Conservation (phyloP, 139 green algal species). For the Mesotaenium endlicherianum region DNA sequence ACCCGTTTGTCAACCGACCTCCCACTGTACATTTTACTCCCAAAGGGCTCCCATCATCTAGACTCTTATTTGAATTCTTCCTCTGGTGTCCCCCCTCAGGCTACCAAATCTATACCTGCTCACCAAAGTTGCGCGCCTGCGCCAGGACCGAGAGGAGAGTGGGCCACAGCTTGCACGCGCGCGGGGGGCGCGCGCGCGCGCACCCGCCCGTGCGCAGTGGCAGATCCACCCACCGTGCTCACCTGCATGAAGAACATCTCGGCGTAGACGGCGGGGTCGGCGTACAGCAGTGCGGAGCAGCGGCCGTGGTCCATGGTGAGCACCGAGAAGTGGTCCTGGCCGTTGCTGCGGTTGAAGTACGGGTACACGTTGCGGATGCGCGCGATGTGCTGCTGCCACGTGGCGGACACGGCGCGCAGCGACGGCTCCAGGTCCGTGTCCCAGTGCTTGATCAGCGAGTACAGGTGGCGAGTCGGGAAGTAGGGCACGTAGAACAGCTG, state of each 20-base stretch:
- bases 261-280: not conserved
- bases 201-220: too few species aligned
- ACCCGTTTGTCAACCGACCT: too few species aligned
- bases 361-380: not conserved
- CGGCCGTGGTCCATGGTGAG: slow-evolving; percentile 15
- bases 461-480: slow-evolving; percentile 27
- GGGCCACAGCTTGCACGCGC: too few species aligned
- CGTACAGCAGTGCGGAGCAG: slow-evolving; percentile 1
- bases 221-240: too few species aligned
- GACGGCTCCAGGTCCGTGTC: not conserved
- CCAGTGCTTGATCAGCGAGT: not conserved
- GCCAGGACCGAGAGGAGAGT: too few species aligned
- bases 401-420: not conserved
- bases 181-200: too few species aligned
- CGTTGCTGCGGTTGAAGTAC: slow-evolving; percentile 24
- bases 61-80: too few species aligned
- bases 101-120: too few species aligned
- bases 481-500: slow-evolving; percentile 50
- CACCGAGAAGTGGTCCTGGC: slow-evolving; percentile 43
- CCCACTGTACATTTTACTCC: too few species aligned
- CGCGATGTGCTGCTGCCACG: not conserved
- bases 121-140: too few species aligned
- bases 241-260: slow-evolving; percentile 33
- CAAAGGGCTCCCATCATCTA: too few species aligned
- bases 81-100: too few species aligned